Conservation (phyloP, 106 monocot genomes). For the Platanthera guangdongensis region DNA sequence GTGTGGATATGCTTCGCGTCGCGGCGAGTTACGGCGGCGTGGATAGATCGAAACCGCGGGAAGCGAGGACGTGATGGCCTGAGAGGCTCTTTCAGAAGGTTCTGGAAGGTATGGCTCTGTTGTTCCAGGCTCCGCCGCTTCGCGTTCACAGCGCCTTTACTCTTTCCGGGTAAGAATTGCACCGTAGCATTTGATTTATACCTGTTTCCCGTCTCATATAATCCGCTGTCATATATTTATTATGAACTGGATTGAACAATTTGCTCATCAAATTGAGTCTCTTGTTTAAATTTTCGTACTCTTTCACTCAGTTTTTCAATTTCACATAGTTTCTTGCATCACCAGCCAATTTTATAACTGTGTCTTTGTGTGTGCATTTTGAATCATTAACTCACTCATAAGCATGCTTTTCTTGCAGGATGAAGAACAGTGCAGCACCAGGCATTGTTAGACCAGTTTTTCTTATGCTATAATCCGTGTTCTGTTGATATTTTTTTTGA, state of each 20-base stretch:
- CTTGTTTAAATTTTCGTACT: background rate
- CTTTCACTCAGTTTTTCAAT: background rate
- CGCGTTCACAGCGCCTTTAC: background rate
- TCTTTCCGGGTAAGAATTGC: background rate
- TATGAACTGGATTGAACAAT: background rate
- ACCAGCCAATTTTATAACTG: background rate
- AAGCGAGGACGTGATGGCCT: background rate
- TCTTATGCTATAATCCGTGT: background rate
- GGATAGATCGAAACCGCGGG: background rate
- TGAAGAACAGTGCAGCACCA: background rate
- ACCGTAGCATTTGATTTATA: background rate
- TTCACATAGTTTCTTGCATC: background rate
- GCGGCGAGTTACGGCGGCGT: background rate
- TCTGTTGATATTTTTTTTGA: background rate
- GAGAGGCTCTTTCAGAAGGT: background rate
- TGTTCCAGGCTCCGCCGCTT: background rate
- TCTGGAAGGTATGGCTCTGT: conserved; percentile 2
- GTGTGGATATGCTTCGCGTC: background rate
- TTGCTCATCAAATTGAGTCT: background rate
- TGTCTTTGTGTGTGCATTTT: background rate
- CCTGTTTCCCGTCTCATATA: background rate
- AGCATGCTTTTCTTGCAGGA: background rate
- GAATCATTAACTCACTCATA: too few relatives aligned
- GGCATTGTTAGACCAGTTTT: background rate
- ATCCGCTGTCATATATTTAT: background rate